Percentiles rank a stretch among this genome's conserved stretches.
Conservation (phyloP, 352 stramenopile species). For the Phytophthora rubi region DNA sequence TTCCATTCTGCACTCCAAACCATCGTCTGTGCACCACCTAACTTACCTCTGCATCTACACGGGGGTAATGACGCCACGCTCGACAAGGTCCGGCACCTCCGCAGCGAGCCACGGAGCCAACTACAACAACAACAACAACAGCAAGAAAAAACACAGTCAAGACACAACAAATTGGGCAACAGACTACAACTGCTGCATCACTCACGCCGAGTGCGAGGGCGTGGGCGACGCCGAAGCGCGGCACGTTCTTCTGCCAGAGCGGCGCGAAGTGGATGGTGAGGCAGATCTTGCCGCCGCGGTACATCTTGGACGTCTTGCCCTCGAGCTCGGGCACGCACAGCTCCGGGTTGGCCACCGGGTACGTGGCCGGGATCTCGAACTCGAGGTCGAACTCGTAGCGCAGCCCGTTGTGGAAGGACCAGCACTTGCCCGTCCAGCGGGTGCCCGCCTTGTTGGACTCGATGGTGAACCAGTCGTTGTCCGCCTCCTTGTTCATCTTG, state of each 20-base stretch:
- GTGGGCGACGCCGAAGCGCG: slow-evolving; percentile 87
- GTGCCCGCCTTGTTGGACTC: slow-evolving; percentile 86
- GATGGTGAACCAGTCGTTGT: slow-evolving; percentile 93
- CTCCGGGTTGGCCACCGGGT: slow-evolving; percentile 83
- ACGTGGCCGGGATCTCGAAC: slow-evolving; percentile 87
- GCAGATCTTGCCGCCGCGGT: slow-evolving; percentile 90
- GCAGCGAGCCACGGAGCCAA: slow-evolving; percentile 87
- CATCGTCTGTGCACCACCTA: background rate
- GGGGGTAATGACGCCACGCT: slow-evolving; percentile 75
- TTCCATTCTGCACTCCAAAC: background rate
- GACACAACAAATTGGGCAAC: background rate
- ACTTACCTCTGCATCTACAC: slow-evolving; percentile 41
- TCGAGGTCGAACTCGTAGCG: slow-evolving; percentile 89
- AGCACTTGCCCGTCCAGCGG: slow-evolving; percentile 89
- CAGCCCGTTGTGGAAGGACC: slow-evolving; percentile 87
- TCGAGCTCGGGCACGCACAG: slow-evolving; percentile 89
- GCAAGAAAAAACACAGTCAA: background rate
- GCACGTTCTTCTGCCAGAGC: slow-evolving; percentile 91
- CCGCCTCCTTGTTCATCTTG: slow-evolving; percentile 90
- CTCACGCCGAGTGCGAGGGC: slow-evolving; percentile 83
- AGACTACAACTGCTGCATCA: background rate
- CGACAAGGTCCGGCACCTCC: slow-evolving; percentile 87
- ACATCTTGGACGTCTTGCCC: slow-evolving; percentile 93
- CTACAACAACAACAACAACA: slow-evolving; percentile 33
- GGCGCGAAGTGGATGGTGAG: slow-evolving; percentile 90